Evolutionary conservation across 1,139 yeast genomes (phyloP).

Genomic region (Candida mesenterica): DNA sequence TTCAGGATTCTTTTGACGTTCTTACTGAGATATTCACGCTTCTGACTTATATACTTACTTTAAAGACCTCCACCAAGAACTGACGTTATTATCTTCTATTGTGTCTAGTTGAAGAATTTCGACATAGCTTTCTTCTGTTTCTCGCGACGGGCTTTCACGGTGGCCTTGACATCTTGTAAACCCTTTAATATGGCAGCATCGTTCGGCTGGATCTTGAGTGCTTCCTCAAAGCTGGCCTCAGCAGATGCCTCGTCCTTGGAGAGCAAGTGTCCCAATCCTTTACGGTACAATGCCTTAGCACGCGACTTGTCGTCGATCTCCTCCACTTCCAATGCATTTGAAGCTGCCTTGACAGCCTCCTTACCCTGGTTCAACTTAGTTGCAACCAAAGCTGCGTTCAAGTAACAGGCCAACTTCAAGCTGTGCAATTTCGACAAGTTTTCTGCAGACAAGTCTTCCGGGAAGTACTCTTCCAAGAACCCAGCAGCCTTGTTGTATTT

Average conservation of each 20-base stretch:
- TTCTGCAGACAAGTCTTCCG: slow-evolving; percentile 62
- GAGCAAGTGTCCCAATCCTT: slow-evolving; percentile 71
- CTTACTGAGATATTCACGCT: too few relatives aligned
- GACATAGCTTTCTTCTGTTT: slow-evolving; percentile 84
- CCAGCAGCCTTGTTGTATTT: slow-evolving; percentile 73
- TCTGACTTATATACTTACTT: too few relatives aligned
- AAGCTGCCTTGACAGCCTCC: slow-evolving; percentile 58
- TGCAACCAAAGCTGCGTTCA: slow-evolving; percentile 76
- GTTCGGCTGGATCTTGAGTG: slow-evolving; percentile 62
- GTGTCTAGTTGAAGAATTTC: slow-evolving; percentile 56
- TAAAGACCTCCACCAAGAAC: too few relatives aligned
- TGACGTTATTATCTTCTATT: background rate
- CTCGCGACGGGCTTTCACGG: slow-evolving; percentile 54
- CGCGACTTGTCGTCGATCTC: slow-evolving; percentile 62
- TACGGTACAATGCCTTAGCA: slow-evolving; percentile 84
- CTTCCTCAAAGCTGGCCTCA: slow-evolving; percentile 61
- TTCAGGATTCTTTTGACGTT: too few relatives aligned
- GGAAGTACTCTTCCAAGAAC: slow-evolving; percentile 70
- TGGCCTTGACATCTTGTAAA: slow-evolving; percentile 56
- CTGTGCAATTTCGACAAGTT: slow-evolving; percentile 47
- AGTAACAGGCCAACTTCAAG: slow-evolving; percentile 59
- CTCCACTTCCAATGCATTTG: slow-evolving; percentile 64
- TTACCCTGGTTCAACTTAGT: slow-evolving; percentile 59
- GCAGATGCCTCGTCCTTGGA: slow-evolving; percentile 74
- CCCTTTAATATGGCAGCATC: slow-evolving; percentile 77